A percentile compares a stretch with the other conserved stretches of the same genome.
These are phyloP conservation scores for Pythium scleroteichum DNA, from an alignment of 352 stramenopile genomes.

Conservation along the genomic window DNA sequence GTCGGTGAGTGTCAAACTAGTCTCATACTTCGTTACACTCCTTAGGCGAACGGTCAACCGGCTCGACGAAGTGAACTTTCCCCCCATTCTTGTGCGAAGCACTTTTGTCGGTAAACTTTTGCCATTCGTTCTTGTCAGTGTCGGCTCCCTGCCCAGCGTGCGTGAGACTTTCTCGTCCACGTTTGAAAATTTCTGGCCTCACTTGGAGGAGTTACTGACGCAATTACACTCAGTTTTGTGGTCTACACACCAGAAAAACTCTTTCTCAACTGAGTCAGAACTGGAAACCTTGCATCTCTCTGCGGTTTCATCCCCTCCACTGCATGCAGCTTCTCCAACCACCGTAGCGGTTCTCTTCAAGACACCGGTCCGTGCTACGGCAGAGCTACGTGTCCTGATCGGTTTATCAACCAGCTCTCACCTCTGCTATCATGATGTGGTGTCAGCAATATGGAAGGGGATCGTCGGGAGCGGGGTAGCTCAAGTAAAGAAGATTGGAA, in stretches of 20 bases:
- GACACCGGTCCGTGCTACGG: conserved; percentile 8
- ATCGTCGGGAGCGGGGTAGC: not conserved
- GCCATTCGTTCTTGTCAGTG: conserved; percentile 71
- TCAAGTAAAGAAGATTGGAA: conserved; percentile 3
- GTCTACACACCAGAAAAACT: not conserved
- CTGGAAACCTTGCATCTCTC: too few species aligned
- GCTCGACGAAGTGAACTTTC: conserved; percentile 14
- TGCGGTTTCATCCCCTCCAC: not conserved
- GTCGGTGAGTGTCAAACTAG: conserved; percentile 48
- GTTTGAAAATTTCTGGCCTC: conserved; percentile 23
- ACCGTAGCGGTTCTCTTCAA: not conserved
- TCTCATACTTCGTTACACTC: conserved; percentile 45
- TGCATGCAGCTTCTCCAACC: not conserved
- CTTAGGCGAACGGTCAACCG: conserved; percentile 34
- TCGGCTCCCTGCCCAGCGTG: conserved; percentile 55
- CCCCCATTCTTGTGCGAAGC: conserved; percentile 47
- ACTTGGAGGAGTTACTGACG: conserved; percentile 22
- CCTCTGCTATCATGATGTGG: conserved; percentile 10
- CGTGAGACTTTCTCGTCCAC: conserved; percentile 17
- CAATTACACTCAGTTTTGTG: conserved; percentile 20
- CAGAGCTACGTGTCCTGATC: conserved; percentile 10
- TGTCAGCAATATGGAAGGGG: conserved; percentile 25
- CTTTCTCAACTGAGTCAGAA: too few species aligned
- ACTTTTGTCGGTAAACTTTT: conserved; percentile 74
- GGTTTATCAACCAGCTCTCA: not conserved